Evolutionary conservation across 176 grass and related monocot species (phyloP), one percentile per base, ranked within the genome.

Genomic region (Oryza meyeriana): DNA sequence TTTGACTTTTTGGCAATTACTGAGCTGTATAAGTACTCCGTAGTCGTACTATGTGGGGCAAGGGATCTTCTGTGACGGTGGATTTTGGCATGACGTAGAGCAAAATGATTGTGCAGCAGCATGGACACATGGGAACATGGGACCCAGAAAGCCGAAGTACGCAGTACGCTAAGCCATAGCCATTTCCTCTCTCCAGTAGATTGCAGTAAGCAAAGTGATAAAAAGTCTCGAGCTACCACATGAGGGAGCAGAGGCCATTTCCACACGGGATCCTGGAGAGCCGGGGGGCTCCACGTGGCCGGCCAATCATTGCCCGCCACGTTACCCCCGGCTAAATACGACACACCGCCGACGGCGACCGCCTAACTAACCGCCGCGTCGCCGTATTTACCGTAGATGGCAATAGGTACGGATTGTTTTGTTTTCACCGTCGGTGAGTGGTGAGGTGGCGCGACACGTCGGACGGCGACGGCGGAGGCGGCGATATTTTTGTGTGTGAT

Each of bases 341-440:
- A 72, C 65, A 29, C 17, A 71, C 78, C 72, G 68, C 83, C 59
- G 67, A 89, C 66, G 83, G 66, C 73, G 88, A 89, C 78, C 17
- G 8, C 79, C 12, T 22, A 55, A n/a, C 50, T 9, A n/a, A 55
- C 50, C 20, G 20, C 50, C 0, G 35, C 74, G 64, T 22, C 2
- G 28, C 38, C 39, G n/a, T 61, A 38, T 44, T 77, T 4, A 61
- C 12, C 20, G 9, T 48, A 48, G 14, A 48, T 48, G 45, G 44
- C 44, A 47, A 18, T 5, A 18, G 1, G 5, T 33, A 11, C 6
- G 11, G 40, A 12, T 1, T n/a, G n/a, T n/a, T n/a, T 1, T 1
- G 2, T 18, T 31, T 72, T 13, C 12, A 72, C 36, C 13, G 39
- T 25, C n/a, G n/a, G n/a, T n/a, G n/a, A n/a, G n/a, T n/a, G n/a